Percentiles rank a stretch among this genome's conserved stretches.
Evolutionary conservation across 305 asterid genomes (phyloP).

Genomic region (Fraxinus sp.): DNA sequence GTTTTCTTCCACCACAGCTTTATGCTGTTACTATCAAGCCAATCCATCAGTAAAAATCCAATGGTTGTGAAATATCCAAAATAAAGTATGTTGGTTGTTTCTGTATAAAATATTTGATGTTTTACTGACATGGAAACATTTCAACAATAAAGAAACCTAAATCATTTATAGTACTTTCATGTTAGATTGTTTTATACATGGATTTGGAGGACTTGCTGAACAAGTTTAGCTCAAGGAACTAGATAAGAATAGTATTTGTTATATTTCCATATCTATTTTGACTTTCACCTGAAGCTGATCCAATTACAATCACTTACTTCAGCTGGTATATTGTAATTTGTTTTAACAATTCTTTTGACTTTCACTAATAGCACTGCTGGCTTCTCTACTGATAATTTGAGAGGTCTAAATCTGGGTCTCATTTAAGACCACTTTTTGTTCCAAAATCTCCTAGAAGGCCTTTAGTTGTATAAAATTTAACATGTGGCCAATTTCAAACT

Average conservation of each 20-base stretch:
- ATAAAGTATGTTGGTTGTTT: background rate
- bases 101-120: background rate
- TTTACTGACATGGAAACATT: background rate
- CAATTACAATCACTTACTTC: background rate
- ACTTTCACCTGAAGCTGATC: background rate
- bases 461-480: background rate
- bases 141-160: background rate
- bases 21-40: slow-evolving; percentile 3
- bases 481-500: background rate
- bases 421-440: background rate
- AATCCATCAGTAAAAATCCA: background rate
- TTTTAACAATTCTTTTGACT: background rate
- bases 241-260: background rate
- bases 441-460: background rate
- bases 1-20: slow-evolving; percentile 15
- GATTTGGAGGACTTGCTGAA: background rate
- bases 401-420: background rate
- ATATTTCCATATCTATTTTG: background rate
- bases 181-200: background rate
- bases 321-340: background rate
- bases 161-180: background rate
- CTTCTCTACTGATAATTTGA: background rate
- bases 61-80: background rate
- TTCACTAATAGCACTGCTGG: background rate
- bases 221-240: background rate